phyloP scores from a whole-genome alignment of 139 green algal species.

The Auxenochlorella pyrenoidosa region DNA sequence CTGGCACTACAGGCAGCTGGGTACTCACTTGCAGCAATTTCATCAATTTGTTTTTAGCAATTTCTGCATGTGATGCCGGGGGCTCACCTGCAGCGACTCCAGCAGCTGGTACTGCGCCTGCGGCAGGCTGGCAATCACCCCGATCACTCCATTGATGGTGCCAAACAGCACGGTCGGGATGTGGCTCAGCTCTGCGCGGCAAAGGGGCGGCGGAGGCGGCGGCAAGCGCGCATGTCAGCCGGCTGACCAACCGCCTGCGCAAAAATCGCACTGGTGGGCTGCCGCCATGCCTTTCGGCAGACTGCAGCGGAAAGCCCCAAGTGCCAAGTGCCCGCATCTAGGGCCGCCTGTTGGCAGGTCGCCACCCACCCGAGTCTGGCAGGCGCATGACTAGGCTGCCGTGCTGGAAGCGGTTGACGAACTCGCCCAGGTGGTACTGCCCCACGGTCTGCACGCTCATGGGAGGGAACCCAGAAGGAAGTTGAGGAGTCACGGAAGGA shows the following conservation, averaged over 20 bases:
- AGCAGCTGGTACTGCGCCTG: conserved; percentile 76
- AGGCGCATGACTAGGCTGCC: conserved; percentile 97
- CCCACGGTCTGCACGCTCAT: conserved; percentile 65
- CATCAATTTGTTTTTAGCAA: too few species aligned
- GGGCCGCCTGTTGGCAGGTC: too few species aligned
- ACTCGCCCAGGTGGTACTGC: conserved; percentile 92
- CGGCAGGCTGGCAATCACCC: conserved; percentile 88
- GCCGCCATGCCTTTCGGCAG: too few species aligned
- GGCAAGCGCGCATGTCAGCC: background rate
- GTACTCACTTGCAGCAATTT: too few species aligned
- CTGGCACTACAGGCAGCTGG: too few species aligned
- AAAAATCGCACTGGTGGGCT: too few species aligned
- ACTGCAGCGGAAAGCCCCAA: too few species aligned
- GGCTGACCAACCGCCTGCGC: too few species aligned
- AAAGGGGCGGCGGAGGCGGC: too few species aligned
- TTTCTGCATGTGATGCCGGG: too few species aligned
- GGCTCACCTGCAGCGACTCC: conserved; percentile 69
- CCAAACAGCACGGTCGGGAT: conserved; percentile 90
- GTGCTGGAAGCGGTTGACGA: conserved; percentile 91
- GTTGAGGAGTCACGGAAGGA: background rate
- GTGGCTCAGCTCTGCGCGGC: conserved; percentile 50
- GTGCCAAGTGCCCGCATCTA: too few species aligned
- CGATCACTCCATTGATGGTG: conserved; percentile 92
- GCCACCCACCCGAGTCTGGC: conserved; percentile 77
- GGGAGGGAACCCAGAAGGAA: too few species aligned